Evolutionary conservation across 2,329 filamentous ascomycete genomes (phyloP), one percentile per base, ranked within the genome.

Genomic region (Ophiostoma ulmi): DNA sequence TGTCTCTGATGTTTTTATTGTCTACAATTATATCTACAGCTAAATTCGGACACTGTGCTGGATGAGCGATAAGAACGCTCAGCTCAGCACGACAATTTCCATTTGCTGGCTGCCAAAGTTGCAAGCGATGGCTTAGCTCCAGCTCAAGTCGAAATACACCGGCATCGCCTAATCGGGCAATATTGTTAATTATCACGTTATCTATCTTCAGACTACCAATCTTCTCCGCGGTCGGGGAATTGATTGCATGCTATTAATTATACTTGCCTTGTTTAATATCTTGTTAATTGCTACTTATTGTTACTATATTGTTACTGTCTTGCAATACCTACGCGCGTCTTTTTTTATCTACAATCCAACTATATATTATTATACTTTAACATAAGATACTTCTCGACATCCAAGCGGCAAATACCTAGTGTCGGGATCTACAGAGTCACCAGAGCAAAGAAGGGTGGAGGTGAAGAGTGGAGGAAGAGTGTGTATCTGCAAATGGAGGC

Each of bases 141-240:
- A 26, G 22, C 8, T 3, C 20, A 61, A 63, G 58, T 63, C 26
- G 58, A 63, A 63, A 63, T 63, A 35, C 58, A 63, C 58, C 58
- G 58, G 58, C 58, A 63, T 35, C 26, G 58, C 58, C 58, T 63
- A 61, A 36, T 63, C 58, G 26, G 58, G 58, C 58, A 63, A 63
- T 58, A 58, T 58, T 58, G 22, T 13, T 11, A 22, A 26, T 22
- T 58, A 58, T 58, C 52, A 58, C 52, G 52, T 22, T 26, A 58
- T 22, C n/a, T 55, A 48, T 17, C 44, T 48, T n/a, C 13, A 6
- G 14, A 20, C 22, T 26, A 58, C 22, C 22, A n/a, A 4, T 26
- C 52, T 58, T 58, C 52, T 58, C 52, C 22, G 52, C 22, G 52
- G 44, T 20, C 10, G 38, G 38, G 11, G 38, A 39, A 39, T 39